phyloP scores from a whole-genome alignment of 78 protist species.

The Dictyostelium intermedium region DNA sequence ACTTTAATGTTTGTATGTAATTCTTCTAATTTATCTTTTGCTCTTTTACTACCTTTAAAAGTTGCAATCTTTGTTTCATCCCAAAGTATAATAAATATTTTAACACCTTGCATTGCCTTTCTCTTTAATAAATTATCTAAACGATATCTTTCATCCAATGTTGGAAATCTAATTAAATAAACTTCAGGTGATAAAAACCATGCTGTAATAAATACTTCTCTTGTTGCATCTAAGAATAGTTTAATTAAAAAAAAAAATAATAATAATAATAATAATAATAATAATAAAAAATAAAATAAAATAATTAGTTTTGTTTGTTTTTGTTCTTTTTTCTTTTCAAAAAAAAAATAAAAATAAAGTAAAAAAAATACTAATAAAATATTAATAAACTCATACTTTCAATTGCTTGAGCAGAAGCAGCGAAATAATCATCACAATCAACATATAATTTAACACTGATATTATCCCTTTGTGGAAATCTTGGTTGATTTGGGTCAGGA shows the following conservation, averaged over 20 bases:
- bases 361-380: too few species aligned
- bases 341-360: background rate
- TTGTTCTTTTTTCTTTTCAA: background rate
- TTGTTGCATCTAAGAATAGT: conserved; percentile 48
- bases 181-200: conserved; percentile 85
- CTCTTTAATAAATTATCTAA: conserved; percentile 63
- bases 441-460: conserved; percentile 63
- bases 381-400: conserved; percentile 53
- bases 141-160: conserved; percentile 37
- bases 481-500: conserved; percentile 66
- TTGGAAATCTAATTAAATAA: conserved; percentile 64
- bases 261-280: too few species aligned
- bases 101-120: conserved; percentile 84
- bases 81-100: conserved; percentile 83
- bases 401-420: conserved; percentile 76
- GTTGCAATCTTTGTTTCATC: conserved; percentile 85
- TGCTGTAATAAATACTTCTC: conserved; percentile 65
- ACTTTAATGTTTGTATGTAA: conserved; percentile 79
- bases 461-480: conserved; percentile 62
- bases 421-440: conserved; percentile 78
- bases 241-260: background rate
- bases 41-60: conserved; percentile 58
- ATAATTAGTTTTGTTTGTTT: too few species aligned
- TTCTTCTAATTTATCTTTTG: conserved; percentile 74
- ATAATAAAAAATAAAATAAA: too few species aligned